Conservation (phyloP, 2,329 filamentous ascomycete species). For the Emericellopsis cladophorae region DNA sequence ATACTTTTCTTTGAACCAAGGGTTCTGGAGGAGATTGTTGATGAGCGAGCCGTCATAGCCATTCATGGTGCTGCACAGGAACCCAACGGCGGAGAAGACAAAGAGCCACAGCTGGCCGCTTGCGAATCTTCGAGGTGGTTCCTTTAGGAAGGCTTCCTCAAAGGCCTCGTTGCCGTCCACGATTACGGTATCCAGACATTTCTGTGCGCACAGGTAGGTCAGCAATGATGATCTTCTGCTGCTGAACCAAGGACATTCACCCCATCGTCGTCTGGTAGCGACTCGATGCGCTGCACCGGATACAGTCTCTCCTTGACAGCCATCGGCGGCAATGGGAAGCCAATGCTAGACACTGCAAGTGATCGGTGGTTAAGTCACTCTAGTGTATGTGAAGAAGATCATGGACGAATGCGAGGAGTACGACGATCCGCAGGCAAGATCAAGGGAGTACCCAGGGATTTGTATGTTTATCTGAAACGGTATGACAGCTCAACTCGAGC, state of each 20-base stretch:
- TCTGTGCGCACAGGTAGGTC: neutral
- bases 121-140: conserved; percentile 30
- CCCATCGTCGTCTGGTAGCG: neutral
- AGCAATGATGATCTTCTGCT: neutral
- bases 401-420: no score
- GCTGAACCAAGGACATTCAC: neutral
- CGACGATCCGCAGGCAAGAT: no score
- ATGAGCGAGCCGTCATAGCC: conserved; percentile 38
- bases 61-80: conserved; percentile 35
- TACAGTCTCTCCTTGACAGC: no score
- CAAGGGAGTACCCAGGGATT: no score
- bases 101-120: conserved; percentile 26
- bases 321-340: no score
- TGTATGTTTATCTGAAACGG: no score
- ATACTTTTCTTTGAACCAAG: conserved; percentile 25
- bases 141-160: conserved; percentile 43
- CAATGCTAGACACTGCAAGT: no score
- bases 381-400: no score
- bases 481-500: no score
- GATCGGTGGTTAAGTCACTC: no score
- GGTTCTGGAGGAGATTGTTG: conserved; percentile 32
- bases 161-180: conserved; percentile 8
- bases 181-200: conserved; percentile 5
- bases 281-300: neutral
- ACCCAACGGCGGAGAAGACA: conserved; percentile 29